phyloP scores from a whole-genome alignment of 1,284 basidiomycete species.

The Papiliotrema fonsecae region DNA sequence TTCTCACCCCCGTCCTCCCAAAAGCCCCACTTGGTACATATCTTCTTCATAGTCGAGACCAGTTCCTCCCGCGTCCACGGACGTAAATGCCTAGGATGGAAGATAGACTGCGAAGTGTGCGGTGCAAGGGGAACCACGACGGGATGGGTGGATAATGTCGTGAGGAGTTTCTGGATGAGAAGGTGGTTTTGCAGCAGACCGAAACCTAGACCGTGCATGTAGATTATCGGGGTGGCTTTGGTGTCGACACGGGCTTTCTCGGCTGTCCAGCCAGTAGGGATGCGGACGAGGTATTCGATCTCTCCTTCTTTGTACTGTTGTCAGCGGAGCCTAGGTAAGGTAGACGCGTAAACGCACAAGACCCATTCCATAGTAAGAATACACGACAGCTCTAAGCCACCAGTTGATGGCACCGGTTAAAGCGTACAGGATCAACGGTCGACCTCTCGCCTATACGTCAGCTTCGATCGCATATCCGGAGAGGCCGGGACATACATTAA shows the following conservation, averaged over 20 bases:
- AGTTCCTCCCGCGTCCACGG: conserved; percentile 64
- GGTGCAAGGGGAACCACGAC: conserved; percentile 75
- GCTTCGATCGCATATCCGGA: background rate
- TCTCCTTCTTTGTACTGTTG: conserved; percentile 33
- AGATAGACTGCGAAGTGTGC: conserved; percentile 76
- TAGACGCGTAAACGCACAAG: conserved; percentile 12
- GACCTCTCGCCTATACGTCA: conserved; percentile 39
- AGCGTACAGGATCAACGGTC: conserved; percentile 70
- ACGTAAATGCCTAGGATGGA: conserved; percentile 64
- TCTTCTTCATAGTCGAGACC: conserved; percentile 56
- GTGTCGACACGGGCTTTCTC: conserved; percentile 28
- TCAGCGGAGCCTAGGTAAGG: conserved; percentile 12
- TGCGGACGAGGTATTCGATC: conserved; percentile 65
- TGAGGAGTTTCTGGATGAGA: conserved; percentile 44
- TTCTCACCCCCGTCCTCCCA: conserved; percentile 23
- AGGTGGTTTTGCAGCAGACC: conserved; percentile 56
- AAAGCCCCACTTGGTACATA: conserved; percentile 64
- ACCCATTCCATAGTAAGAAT: conserved; percentile 32
- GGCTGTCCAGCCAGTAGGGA: conserved; percentile 63
- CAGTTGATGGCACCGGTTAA: conserved; percentile 56
- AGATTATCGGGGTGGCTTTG: conserved; percentile 65
- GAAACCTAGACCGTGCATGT: conserved; percentile 81
- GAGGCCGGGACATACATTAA: conserved; percentile 58
- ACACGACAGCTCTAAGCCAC: conserved; percentile 25
- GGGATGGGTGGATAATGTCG: conserved; percentile 61